Conservation (phyloP, 805 yeast species). For the Brettanomyces naardenensis region DNA sequence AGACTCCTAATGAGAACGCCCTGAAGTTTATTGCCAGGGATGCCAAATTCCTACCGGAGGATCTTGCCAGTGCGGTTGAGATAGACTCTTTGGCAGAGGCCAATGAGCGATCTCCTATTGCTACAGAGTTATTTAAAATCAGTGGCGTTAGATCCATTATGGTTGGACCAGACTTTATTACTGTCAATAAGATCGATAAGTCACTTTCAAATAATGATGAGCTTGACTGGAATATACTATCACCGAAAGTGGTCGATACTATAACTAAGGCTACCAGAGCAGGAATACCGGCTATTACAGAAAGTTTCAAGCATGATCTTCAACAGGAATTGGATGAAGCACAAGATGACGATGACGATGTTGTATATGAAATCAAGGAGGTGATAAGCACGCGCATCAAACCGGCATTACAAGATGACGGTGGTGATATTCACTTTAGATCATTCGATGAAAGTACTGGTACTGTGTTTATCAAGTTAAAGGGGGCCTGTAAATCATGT, state of each 20-base stretch:
- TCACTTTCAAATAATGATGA: constrained; percentile 25
- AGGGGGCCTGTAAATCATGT: constrained; percentile 71
- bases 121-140: constrained; percentile 47
- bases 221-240: constrained; percentile 23
- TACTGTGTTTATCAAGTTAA: constrained; percentile 47
- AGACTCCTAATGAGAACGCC: constrained; percentile 75
- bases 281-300: constrained; percentile 20
- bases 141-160: constrained; percentile 63
- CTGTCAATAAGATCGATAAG: constrained; percentile 49
- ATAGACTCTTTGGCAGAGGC: constrained; percentile 48
- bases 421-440: constrained; percentile 67
- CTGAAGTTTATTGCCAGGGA: constrained; percentile 53
- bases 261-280: constrained; percentile 20
- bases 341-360: constrained; percentile 57
- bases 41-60: constrained; percentile 36
- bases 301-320: constrained; percentile 16
- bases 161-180: constrained; percentile 68
- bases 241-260: constrained; percentile 19
- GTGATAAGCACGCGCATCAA: constrained; percentile 61
- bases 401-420: constrained; percentile 71
- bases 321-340: constrained; percentile 21
- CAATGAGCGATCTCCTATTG: constrained; percentile 53
- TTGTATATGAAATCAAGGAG: constrained; percentile 61
- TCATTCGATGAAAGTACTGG: constrained; percentile 49
- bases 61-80: constrained; percentile 37